Conservation (phyloP, 106 monocot species). For the Dendrobium huoshanense region DNA sequence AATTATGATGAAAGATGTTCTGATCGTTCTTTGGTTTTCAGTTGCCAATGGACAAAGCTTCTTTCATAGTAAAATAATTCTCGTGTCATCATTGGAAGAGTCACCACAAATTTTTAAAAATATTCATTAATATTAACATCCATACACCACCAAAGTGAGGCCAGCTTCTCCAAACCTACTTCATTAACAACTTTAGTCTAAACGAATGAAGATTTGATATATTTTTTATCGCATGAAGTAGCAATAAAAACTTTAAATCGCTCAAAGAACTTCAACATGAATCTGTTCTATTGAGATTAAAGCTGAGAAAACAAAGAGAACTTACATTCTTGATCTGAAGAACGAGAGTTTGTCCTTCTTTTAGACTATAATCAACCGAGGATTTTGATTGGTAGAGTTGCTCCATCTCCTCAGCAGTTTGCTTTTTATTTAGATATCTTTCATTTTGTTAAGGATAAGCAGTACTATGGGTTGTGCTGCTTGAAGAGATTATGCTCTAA, state of each 20-base stretch:
- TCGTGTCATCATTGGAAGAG: background rate
- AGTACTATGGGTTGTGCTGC: background rate
- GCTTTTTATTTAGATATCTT: conserved; percentile 93
- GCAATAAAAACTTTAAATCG: background rate
- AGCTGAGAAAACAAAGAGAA: background rate
- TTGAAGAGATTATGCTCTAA: background rate
- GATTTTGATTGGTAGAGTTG: conserved; percentile 69
- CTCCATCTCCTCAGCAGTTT: conserved; percentile 97
- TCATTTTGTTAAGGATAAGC: conserved; percentile 36
- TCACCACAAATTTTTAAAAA: background rate
- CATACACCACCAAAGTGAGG: background rate
- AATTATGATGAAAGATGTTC: no score
- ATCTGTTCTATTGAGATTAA: background rate
- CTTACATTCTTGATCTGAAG: conserved; percentile 91
- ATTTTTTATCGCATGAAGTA: background rate
- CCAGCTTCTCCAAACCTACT: background rate
- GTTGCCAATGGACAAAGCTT: background rate
- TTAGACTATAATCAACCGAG: conserved; percentile 93
- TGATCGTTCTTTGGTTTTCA: background rate
- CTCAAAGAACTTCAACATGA: background rate
- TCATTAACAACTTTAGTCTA: background rate
- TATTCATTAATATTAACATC: background rate
- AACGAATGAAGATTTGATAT: background rate
- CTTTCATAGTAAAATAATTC: background rate
- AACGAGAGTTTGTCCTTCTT: conserved; percentile 92